phyloP scores from a whole-genome alignment of 1,284 basidiomycete species.

The Pseudozyma flocculosa region DNA sequence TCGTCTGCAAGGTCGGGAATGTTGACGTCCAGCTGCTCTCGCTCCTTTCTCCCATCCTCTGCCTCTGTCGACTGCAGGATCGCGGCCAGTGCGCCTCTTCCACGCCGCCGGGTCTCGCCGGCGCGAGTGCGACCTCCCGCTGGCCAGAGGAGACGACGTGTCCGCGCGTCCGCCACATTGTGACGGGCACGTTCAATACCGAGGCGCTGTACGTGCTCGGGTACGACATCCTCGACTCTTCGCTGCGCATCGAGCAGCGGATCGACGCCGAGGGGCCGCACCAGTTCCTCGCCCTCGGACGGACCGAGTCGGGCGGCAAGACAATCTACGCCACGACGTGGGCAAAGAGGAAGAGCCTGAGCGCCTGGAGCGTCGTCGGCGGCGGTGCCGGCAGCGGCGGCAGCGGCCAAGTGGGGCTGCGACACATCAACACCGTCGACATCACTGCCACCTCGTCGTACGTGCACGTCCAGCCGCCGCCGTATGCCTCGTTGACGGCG shows the following conservation, averaged over 20 bases:
- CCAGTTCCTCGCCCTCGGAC: constrained; percentile 39
- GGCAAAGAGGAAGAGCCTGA: constrained; percentile 19
- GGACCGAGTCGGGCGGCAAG: neutral
- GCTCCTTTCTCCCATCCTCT: too few relatives aligned
- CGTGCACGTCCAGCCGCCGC: constrained; percentile 40
- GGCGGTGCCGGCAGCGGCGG: neutral
- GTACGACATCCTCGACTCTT: constrained; percentile 25
- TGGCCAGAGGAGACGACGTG: constrained; percentile 3
- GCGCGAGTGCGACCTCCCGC: too few relatives aligned
- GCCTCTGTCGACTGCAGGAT: too few relatives aligned
- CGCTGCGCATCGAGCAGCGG: constrained; percentile 17
- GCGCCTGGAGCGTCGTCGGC: constrained; percentile 33
- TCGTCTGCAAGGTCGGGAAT: too few relatives aligned
- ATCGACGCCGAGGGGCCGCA: constrained; percentile 34
- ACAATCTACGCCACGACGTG: constrained; percentile 52
- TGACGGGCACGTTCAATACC: constrained; percentile 49
- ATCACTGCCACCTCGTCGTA: constrained; percentile 49
- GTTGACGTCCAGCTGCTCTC: too few relatives aligned
- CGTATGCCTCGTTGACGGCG: constrained; percentile 14
- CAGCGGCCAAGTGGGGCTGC: constrained; percentile 1
- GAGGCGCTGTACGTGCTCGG: constrained; percentile 34
- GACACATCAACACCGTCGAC: constrained; percentile 5
- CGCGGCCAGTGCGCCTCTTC: too few relatives aligned
- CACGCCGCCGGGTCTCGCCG: too few relatives aligned
- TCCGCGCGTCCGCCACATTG: constrained; percentile 22